Evolutionary conservation across 495 filamentous ascomycete genomes (phyloP), one percentile per base, ranked within the genome.

Genomic region (Podospora tetraspora): DNA sequence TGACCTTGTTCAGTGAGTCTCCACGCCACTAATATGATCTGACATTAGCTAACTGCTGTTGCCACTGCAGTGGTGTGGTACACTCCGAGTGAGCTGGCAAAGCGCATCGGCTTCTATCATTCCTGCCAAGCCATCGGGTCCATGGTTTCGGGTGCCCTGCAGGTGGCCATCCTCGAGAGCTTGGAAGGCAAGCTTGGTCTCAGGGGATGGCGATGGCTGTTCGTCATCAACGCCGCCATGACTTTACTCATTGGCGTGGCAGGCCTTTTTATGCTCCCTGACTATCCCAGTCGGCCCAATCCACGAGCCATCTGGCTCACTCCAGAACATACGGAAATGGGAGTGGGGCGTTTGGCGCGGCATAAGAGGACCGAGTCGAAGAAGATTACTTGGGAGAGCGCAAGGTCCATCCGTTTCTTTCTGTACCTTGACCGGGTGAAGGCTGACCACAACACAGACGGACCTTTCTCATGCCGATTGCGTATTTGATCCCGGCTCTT

Each of bases 131-230:
- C 73, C 13, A 29, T 77, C 6, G 79, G 79, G 0, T 74, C 73
- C 3, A 78, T 81, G 79, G 68, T 81, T 71, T 77, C 77, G 1
- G 79, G 78, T 0, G 84, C 83, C 22, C 77, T 89, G 52, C 84
- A 87, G 67, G 83, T 84, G 1, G 84, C 82, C 0, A 83, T 86
- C 58, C 77, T 86, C 59, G 77, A 78, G 24, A 81, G 78, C 22
- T 72, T 88, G 37, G 73, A 86, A 25, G 83, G 85, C 1, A 75
- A 70, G 8, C 66, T 70, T 10, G 86, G 86, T 0, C 63, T 87
- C 0, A 72, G 79, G 0, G 87, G 86, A 0, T 89, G 86, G 86
- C 76, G 85, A 68, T 88, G 86, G 86, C 77, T 89, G 3, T 88
- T 88, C 22, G 63, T 81, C 59, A 77, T 79, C 59, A 81, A 84